A percentile compares a stretch with the other conserved stretches of the same genome.
Conservation (phyloP, 768 basidiomycete species). For the Sarcomyxa edulis region DNA sequence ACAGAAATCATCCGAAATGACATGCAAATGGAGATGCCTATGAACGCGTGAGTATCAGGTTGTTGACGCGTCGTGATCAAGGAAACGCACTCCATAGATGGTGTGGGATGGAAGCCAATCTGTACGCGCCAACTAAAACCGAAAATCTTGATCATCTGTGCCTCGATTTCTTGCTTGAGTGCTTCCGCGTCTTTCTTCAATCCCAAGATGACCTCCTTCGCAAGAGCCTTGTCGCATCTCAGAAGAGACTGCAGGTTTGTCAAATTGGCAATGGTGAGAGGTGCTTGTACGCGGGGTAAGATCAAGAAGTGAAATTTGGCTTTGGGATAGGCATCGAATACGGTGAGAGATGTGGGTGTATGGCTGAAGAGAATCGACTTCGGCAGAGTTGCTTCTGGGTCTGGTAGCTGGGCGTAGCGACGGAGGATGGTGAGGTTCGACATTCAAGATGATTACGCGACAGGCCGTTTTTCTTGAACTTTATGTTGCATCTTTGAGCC, state of each 20-base stretch:
- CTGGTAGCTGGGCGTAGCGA: constrained; percentile 46
- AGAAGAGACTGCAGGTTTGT: constrained; percentile 52
- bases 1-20: constrained; percentile 74
- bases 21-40: constrained; percentile 74
- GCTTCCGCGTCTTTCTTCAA: constrained; percentile 53
- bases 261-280: constrained; percentile 31
- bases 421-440: constrained; percentile 51
- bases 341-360: constrained; percentile 49
- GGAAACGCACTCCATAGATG: constrained; percentile 75
- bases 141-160: constrained; percentile 74
- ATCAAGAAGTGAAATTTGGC: constrained; percentile 86
- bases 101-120: constrained; percentile 80
- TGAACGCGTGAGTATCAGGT: too few relatives aligned
- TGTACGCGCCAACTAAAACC: constrained; percentile 75
- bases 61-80: constrained; percentile 1
- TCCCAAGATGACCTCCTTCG: constrained; percentile 45
- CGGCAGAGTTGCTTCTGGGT: constrained; percentile 46
- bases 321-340: constrained; percentile 78
- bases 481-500: too few relatives aligned
- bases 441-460: constrained; percentile 26
- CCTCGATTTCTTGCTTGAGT: constrained; percentile 57
- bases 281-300: constrained; percentile 55
- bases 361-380: constrained; percentile 54
- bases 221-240: constrained; percentile 44
- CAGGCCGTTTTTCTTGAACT: too few relatives aligned